A percentile compares a stretch with the other conserved stretches of the same genome.
These are phyloP conservation scores for Aspergillus sojae DNA, from an alignment of 2,329 filamentous ascomycete species.

Conservation along the genomic window DNA sequence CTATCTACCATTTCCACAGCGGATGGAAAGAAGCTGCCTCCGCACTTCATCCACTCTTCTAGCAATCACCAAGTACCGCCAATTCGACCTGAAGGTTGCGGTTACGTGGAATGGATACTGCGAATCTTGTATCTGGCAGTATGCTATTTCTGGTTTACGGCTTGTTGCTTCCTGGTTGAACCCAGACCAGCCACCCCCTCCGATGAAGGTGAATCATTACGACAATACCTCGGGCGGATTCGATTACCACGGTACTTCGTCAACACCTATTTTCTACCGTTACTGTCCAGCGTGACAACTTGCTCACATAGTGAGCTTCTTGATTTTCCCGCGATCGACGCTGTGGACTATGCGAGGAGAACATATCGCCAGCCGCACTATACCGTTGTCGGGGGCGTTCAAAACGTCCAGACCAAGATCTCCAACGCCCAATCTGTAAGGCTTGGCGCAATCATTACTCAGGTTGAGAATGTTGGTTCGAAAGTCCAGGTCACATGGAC, in stretches of 20 bases:
- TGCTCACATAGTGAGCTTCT: slow-evolving; percentile 27
- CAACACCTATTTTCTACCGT: slow-evolving; percentile 15
- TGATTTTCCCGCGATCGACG: slow-evolving; percentile 24
- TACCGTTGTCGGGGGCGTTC: slow-evolving; percentile 23
- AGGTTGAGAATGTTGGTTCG: slow-evolving; percentile 8
- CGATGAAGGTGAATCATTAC: slow-evolving; percentile 13
- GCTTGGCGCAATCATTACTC: slow-evolving; percentile 16
- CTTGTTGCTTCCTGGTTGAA: slow-evolving; percentile 14
- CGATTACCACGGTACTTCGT: slow-evolving; percentile 11
- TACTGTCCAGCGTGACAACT: slow-evolving; percentile 39
- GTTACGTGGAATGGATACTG: slow-evolving; percentile 8
- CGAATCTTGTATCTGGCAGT: slow-evolving; percentile 12
- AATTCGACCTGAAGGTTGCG: not conserved
- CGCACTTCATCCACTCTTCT: slow-evolving; percentile 24
- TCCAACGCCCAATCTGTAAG: slow-evolving; percentile 14
- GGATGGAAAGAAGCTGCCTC: slow-evolving; percentile 9
- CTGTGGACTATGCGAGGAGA: slow-evolving; percentile 22
- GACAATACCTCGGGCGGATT: slow-evolving; percentile 13
- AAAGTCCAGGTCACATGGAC: slow-evolving; percentile 12
- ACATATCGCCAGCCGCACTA: slow-evolving; percentile 26
- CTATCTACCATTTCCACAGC: slow-evolving; percentile 55
- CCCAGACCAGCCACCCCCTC: not conserved
- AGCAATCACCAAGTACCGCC: slow-evolving; percentile 19
- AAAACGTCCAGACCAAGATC: slow-evolving; percentile 19
- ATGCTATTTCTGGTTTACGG: slow-evolving; percentile 21